Evolutionary conservation across 2,329 filamentous ascomycete genomes (phyloP), one percentile per base, ranked within the genome.

Genomic region (Aspergillus fumigatiaffinis): DNA sequence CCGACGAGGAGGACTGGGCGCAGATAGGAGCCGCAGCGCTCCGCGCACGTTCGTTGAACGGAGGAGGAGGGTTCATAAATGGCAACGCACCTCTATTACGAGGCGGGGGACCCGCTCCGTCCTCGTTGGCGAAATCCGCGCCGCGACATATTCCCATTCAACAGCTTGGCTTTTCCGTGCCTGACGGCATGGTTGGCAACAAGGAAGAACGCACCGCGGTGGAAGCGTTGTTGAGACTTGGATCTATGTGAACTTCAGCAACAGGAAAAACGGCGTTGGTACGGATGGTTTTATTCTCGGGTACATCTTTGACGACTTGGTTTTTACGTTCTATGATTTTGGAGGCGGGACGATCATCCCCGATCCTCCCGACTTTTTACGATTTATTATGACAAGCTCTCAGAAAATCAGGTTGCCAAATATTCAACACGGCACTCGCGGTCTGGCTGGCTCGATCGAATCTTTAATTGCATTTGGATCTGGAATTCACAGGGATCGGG

Each of bases 1-100:
- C 94, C 25, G 94, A 97, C 71, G 91, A 97, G 71, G 93, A 97
- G 75, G 92, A 97, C 76, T 97, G 93, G 92, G 91, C 90, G 50
- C 86, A 89, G 53, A 89, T 96, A 60, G 93, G 92, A 54, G 91
- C 92, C 29, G 91, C 89, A 54, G 90, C 91, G 63, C 83, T 97
- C 65, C 87, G 92, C 76, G 87, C 81, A 74, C 84, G 76, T 77
- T 86, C 74, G 69, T 78, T 77, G 66, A 80, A 73, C 74, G 80
- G 70, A 56, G 72, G 72, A 35, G 76, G 77, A 53, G 75, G 74
- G 54, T 71, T 76, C 57, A 63, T 76, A 49, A 67, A 71, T 59
- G 69, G 69, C 53, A 69, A 62, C 68, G 68, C 59, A 25, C 54
- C 54, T 46, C 66, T 60, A 47, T 57, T 67, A n/a, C 62, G 61